phyloP scores from a whole-genome alignment of 2,329 filamentous ascomycete genomes.

The Nigrospora osmanthi region DNA sequence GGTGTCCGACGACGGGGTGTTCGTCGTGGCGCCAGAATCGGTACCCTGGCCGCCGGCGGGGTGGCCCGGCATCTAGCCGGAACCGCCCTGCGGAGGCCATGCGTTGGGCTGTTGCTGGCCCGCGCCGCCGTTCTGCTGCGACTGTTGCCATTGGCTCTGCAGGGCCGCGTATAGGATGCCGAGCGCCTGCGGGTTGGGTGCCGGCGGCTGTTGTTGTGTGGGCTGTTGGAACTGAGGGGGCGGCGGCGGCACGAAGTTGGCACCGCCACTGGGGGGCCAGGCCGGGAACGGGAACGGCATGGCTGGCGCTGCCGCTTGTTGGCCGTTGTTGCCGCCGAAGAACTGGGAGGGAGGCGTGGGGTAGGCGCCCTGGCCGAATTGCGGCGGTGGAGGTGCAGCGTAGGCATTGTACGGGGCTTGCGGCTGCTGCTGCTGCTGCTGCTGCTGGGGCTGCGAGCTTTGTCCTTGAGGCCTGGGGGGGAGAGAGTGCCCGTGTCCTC shows the following conservation, averaged over 20 bases:
- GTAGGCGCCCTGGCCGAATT: slow-evolving; percentile 24
- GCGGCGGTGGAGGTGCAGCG: slow-evolving; percentile 12
- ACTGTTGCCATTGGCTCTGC: slow-evolving; percentile 28
- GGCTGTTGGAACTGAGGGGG: slow-evolving; percentile 32
- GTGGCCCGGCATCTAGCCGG: not conserved
- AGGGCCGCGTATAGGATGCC: slow-evolving; percentile 39
- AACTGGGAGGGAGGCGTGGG: slow-evolving; percentile 14
- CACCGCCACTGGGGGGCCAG: slow-evolving; percentile 28
- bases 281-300: slow-evolving; percentile 34
- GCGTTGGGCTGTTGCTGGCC: slow-evolving; percentile 22
- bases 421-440: slow-evolving; percentile 25
- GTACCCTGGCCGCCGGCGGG: too few relatives aligned
- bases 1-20: too few relatives aligned
- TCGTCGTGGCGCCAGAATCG: too few relatives aligned
- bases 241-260: slow-evolving; percentile 23
- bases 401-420: slow-evolving; percentile 15
- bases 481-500: slow-evolving; percentile 34
- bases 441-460: slow-evolving; percentile 27
- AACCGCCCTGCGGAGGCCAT: slow-evolving; percentile 11
- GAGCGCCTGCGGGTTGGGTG: slow-evolving; percentile 24
- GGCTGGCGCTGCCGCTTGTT: slow-evolving; percentile 26
- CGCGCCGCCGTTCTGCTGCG: slow-evolving; percentile 21
- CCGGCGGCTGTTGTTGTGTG: slow-evolving; percentile 24
- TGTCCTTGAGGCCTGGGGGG: slow-evolving; percentile 22
- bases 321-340: slow-evolving; percentile 27